Evolutionary conservation across 2,329 filamentous ascomycete genomes (phyloP).

Genomic region (Trichophyton simii): DNA sequence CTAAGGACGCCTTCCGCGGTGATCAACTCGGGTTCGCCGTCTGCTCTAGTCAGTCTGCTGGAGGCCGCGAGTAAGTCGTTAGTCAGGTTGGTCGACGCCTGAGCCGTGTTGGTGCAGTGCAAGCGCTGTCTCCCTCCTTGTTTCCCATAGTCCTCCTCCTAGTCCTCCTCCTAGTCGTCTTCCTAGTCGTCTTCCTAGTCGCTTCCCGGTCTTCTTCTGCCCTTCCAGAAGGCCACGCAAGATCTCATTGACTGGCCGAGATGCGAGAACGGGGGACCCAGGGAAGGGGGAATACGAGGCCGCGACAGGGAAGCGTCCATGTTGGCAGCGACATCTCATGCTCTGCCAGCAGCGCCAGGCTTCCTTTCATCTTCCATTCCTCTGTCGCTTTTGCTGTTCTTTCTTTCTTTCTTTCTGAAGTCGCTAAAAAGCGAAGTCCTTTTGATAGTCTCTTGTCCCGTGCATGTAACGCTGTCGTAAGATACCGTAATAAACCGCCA

Average conservation of each 20-base stretch:
- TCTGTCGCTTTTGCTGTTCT: too few species aligned
- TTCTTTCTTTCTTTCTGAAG: not conserved
- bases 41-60: not conserved
- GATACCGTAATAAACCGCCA: not conserved
- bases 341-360: too few species aligned
- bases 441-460: not conserved
- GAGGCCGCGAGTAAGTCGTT: not conserved
- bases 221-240: not conserved
- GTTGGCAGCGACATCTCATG: too few species aligned
- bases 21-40: not conserved
- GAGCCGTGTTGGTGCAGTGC: not conserved
- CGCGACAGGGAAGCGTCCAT: not conserved
- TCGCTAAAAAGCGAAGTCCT: not conserved
- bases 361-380: too few species aligned
- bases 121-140: not conserved
- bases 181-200: too few species aligned
- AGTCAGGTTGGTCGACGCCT: not conserved
- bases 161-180: too few species aligned
- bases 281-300: not conserved
- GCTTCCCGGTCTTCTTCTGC: too few species aligned
- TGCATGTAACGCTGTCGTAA: not conserved
- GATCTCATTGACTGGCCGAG: not conserved
- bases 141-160: too few species aligned
- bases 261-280: too few species aligned
- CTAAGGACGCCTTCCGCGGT: not conserved